A percentile compares a stretch with the other conserved stretches of the same genome.
Evolutionary conservation across 139 green algal species (phyloP).

Genomic region (Eudorina sp.): DNA sequence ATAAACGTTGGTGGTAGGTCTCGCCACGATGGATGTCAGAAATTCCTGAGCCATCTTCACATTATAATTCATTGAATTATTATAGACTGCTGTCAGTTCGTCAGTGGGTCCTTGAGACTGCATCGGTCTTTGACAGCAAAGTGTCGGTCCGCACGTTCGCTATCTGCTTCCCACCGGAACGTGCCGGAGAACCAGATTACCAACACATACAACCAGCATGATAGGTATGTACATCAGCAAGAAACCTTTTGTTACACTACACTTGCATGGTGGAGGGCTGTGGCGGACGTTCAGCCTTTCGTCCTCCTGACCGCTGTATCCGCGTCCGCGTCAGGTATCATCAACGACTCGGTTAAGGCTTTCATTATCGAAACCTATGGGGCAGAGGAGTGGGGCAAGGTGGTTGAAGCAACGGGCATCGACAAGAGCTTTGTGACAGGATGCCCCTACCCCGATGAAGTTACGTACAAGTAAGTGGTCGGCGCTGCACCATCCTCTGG

Average conservation of each 20-base stretch:
- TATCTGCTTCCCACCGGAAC: too few relatives aligned
- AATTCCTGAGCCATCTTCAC: too few relatives aligned
- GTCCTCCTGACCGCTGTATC: not conserved
- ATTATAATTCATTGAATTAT: too few relatives aligned
- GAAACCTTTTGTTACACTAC: too few relatives aligned
- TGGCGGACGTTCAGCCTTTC: not conserved
- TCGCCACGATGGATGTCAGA: too few relatives aligned
- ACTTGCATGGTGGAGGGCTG: too few relatives aligned
- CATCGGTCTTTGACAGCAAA: too few relatives aligned
- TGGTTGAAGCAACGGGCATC: constrained; percentile 1
- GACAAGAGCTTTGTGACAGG: not conserved
- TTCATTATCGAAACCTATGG: constrained; percentile 20
- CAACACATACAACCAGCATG: not conserved
- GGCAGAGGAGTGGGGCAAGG: not conserved
- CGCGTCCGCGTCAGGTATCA: not conserved
- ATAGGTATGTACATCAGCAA: not conserved
- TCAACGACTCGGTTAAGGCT: not conserved
- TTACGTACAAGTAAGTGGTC: constrained; percentile 11
- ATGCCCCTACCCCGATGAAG: constrained; percentile 21
- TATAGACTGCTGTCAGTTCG: too few relatives aligned
- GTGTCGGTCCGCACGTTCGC: too few relatives aligned
- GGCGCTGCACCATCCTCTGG: too few relatives aligned
- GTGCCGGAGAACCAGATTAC: not conserved
- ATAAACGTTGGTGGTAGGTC: too few relatives aligned
- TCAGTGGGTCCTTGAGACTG: too few relatives aligned